Evolutionary conservation across 352 stramenopile genomes (phyloP), one percentile per base, ranked within the genome.

Genomic region (Phytophthora podocarpi): DNA sequence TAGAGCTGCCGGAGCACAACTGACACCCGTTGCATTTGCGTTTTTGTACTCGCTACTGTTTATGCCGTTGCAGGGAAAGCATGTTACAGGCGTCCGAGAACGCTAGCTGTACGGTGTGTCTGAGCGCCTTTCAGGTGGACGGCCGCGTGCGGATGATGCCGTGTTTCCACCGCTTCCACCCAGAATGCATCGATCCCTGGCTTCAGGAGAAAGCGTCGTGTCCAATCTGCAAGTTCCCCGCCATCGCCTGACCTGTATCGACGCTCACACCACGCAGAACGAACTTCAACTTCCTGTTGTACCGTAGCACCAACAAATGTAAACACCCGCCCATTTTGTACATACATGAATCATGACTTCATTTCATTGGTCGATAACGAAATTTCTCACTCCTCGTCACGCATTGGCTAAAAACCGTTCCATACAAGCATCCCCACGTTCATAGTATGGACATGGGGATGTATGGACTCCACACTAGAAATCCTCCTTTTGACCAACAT

Each of bases 81-180:
- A 92, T 95, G 77, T 48, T 89, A 18, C 30, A 80, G 20, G 67
- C 74, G 8, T 67, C 77, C 11, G 82, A 89, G 60, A 67, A 74
- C 35, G 51, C 74, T 9, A 74, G 56, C 35, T 93, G 86, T 57
- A 73, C 80, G 3, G 77, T 95, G 43, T 95, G 84, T 63, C 70
- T 93, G 20, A 65, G 62, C n/a, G 43, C 76, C 16, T 77, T 91
- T 35, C 56, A 79, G 37, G 41, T 85, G 5, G 53, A 61, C 41
- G 48, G 59, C 7, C 53, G 58, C 5, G 82, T 86, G 8, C 79
- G 84, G 2, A 81, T 95, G 66, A 74, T 92, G 62, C 79, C 67
- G 20, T 93, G 86, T 49, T 93, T 95, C 67, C 84, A 91, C 41
- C 82, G 78, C 51, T 95, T 93, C 54, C 84, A 93, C 35, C 78